Percentiles rank a stretch among this genome's conserved stretches.
Conservation (phyloP, 2,329 filamentous ascomycete genomes). For the Botrytis sinoallii region DNA sequence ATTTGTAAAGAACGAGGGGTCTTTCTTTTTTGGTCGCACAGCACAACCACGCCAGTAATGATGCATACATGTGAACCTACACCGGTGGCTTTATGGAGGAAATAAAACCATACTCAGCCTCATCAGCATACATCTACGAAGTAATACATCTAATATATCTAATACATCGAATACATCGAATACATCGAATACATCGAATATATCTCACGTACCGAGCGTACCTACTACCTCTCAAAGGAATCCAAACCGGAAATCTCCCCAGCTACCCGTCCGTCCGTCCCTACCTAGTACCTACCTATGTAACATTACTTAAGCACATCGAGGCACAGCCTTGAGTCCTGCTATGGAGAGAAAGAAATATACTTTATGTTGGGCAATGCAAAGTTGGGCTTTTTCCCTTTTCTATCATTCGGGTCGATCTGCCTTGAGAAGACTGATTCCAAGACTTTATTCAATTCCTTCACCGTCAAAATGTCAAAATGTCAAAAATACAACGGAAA, state of each 20-base stretch:
- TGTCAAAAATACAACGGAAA: background rate
- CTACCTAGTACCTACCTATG: background rate
- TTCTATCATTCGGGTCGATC: background rate
- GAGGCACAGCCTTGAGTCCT: slow-evolving; percentile 14
- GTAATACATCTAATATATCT: no score
- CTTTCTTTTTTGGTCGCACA: background rate
- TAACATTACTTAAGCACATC: slow-evolving; percentile 2
- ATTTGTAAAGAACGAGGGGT: background rate
- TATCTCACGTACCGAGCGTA: background rate
- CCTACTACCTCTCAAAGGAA: background rate
- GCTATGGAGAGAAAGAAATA: background rate
- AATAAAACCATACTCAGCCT: slow-evolving; percentile 10
- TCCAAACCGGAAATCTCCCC: background rate
- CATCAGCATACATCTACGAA: background rate
- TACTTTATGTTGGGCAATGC: background rate
- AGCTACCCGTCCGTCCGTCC: background rate
- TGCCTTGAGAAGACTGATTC: slow-evolving; percentile 9
- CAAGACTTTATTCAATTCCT: slow-evolving; percentile 6
- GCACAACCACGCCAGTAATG: background rate
- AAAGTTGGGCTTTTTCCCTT: background rate
- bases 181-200: no score
- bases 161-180: background rate
- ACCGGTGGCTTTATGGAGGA: slow-evolving; percentile 5
- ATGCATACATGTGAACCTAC: background rate
- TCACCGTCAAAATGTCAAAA: background rate